Evolutionary conservation across 345 rosid species (phyloP).

Genomic region (Gossypium arboreum): DNA sequence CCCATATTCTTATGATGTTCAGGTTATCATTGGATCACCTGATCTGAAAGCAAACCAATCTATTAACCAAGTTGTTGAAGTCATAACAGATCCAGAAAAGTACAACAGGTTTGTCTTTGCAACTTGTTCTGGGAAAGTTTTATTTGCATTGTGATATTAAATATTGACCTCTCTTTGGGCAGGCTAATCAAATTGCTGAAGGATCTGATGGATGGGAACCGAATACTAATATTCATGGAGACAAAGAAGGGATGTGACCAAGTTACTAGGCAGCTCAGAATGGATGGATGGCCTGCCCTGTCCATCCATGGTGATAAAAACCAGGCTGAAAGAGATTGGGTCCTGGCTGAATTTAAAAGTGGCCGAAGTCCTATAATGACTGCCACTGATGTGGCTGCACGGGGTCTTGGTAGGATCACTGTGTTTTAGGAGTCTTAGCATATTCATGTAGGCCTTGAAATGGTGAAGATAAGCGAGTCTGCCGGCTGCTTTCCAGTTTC

Average conservation of each 20-base stretch:
- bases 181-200: conserved; percentile 74
- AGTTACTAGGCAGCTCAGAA: conserved; percentile 89
- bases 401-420: conserved; percentile 98
- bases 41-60: conserved; percentile 91
- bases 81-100: conserved; percentile 73
- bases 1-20: conserved; percentile 18
- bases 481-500: conserved; percentile 96
- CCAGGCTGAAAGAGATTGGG: conserved; percentile 94
- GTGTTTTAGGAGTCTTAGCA: conserved; percentile 58
- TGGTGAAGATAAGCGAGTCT: conserved; percentile 58
- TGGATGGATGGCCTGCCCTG: conserved; percentile 99
- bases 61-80: conserved; percentile 83
- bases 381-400: conserved; percentile 98
- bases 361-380: conserved; percentile 94
- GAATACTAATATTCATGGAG: conserved; percentile 80
- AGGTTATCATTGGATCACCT: conserved; percentile 86
- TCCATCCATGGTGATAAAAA: conserved; percentile 98
- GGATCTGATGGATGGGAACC: conserved; percentile 81
- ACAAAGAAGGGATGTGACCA: conserved; percentile 96
- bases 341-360: conserved; percentile 86
- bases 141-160: conserved; percentile 4
- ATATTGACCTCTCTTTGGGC: conserved; percentile 21
- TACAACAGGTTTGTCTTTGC: conserved; percentile 66
- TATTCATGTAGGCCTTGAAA: conserved; percentile 36
- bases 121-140: conserved; percentile 4